Percentiles rank a stretch among this genome's conserved stretches.
phyloP scores from a whole-genome alignment of 1,139 yeast species.

The Blastobotrys raffinosifermentans region DNA sequence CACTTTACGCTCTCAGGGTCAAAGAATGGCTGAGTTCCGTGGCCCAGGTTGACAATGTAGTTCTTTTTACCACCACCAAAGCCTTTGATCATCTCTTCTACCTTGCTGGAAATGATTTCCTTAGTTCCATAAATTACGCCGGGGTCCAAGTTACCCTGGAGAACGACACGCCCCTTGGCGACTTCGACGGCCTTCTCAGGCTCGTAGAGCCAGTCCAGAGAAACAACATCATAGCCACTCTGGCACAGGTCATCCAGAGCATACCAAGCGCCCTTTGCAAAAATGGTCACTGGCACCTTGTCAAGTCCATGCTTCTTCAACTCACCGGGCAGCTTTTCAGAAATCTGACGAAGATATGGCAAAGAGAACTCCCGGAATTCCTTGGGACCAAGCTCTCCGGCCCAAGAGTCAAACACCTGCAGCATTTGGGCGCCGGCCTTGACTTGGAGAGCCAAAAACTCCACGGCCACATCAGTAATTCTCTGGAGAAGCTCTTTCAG shows the following conservation, averaged over 20 bases:
- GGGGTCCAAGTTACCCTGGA: conserved; percentile 96
- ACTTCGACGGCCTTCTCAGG: conserved; percentile 81
- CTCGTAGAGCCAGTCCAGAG: conserved; percentile 86
- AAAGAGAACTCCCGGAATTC: conserved; percentile 85
- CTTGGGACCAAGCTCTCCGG: conserved; percentile 87
- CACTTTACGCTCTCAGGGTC: conserved; percentile 81
- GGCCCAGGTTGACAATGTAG: conserved; percentile 92
- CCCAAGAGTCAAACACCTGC: conserved; percentile 97
- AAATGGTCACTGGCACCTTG: conserved; percentile 75
- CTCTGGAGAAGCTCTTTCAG: conserved; percentile 68
- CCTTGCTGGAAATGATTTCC: conserved; percentile 72
- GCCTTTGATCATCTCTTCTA: conserved; percentile 78
- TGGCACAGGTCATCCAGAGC: conserved; percentile 82
- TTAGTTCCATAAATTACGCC: conserved; percentile 88
- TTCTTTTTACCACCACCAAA: conserved; percentile 89
- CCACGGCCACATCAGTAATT: conserved; percentile 83
- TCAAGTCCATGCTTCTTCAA: conserved; percentile 71
- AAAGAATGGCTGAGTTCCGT: conserved; percentile 97
- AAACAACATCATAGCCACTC: conserved; percentile 80
- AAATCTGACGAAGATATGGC: conserved; percentile 79
- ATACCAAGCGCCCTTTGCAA: conserved; percentile 97
- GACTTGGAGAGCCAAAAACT: conserved; percentile 89
- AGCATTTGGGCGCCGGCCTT: conserved; percentile 97
- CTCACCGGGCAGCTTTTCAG: conserved; percentile 60
- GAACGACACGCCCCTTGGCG: conserved; percentile 71